Evolutionary conservation across 164 flowering plant species (phyloP).

Genomic region (Kingdonia uniflora): DNA sequence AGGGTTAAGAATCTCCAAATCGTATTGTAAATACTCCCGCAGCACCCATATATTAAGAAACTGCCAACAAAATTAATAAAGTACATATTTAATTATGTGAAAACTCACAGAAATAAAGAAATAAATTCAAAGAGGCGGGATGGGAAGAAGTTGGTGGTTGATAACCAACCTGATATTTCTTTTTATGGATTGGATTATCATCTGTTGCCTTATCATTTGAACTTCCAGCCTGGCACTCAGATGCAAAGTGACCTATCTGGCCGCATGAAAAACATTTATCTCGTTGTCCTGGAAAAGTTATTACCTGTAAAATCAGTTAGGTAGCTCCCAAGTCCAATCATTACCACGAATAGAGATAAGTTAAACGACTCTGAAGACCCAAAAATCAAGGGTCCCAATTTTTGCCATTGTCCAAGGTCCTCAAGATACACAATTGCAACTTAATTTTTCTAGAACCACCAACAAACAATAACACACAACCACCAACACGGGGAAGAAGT

Average conservation of each 20-base stretch:
- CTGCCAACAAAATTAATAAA: conserved; percentile 30
- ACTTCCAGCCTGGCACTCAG: conserved; percentile 51
- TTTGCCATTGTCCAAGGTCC: no score
- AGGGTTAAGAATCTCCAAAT: conserved; percentile 61
- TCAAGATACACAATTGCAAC: no score
- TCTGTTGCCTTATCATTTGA: conserved; percentile 31
- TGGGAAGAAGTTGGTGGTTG: neutral
- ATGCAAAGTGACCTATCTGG: conserved; percentile 88
- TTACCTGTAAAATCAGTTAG: conserved; percentile 38
- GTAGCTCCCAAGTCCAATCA: conserved; percentile 8
- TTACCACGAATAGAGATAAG: neutral
- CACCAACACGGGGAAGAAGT: no score
- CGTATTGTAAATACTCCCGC: conserved; percentile 85
- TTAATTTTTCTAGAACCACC: no score
- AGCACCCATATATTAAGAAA: conserved; percentile 89
- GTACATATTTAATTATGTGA: neutral
- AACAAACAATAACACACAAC: no score
- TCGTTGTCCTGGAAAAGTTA: conserved; percentile 73
- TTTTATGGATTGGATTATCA: conserved; percentile 79
- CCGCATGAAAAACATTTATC: conserved; percentile 88
- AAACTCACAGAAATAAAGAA: neutral
- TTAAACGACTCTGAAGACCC: neutral
- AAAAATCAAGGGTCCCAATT: no score
- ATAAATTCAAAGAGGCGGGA: neutral
- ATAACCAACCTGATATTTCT: conserved; percentile 80